Conservation (phyloP, 2,329 filamentous ascomycete species). For the Hymenoscyphus salicellus region DNA sequence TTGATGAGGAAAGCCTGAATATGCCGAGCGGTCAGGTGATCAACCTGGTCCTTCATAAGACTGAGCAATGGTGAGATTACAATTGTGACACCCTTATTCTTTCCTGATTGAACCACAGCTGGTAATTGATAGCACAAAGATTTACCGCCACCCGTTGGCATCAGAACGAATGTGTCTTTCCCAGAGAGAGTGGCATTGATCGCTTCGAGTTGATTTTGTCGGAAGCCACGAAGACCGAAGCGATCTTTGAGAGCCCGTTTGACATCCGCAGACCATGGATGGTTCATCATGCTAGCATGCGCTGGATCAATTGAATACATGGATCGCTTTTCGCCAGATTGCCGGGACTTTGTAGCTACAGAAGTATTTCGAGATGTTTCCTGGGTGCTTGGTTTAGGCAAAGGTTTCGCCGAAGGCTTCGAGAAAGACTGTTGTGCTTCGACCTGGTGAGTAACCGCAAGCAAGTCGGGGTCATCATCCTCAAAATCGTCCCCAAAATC, state of each 20-base stretch:
- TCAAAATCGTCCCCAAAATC: constrained; percentile 27
- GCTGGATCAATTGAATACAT: constrained; percentile 35
- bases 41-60: constrained; percentile 95
- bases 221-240: constrained; percentile 83
- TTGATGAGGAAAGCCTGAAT: constrained; percentile 83
- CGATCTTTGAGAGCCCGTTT: constrained; percentile 73
- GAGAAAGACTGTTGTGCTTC: constrained; percentile 38
- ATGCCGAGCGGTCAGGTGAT: constrained; percentile 69
- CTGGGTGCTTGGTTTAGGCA: constrained; percentile 1
- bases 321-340: constrained; percentile 20
- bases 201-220: constrained; percentile 87
- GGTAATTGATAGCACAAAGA: constrained; percentile 96
- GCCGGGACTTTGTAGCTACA: constrained; percentile 15
- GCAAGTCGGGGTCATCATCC: constrained; percentile 38
- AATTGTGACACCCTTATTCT: constrained; percentile 80
- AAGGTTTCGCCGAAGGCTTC: neutral
- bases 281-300: constrained; percentile 56
- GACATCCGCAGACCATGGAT: constrained; percentile 84
- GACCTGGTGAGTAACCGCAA: constrained; percentile 43
- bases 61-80: constrained; percentile 94
- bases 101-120: constrained; percentile 76
- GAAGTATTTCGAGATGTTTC: constrained; percentile 13
- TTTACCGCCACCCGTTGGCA: constrained; percentile 97
- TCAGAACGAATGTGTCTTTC: constrained; percentile 89
- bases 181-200: constrained; percentile 90